phyloP scores from a whole-genome alignment of 2,329 filamentous ascomycete genomes.

The Colletotrichum sp. region DNA sequence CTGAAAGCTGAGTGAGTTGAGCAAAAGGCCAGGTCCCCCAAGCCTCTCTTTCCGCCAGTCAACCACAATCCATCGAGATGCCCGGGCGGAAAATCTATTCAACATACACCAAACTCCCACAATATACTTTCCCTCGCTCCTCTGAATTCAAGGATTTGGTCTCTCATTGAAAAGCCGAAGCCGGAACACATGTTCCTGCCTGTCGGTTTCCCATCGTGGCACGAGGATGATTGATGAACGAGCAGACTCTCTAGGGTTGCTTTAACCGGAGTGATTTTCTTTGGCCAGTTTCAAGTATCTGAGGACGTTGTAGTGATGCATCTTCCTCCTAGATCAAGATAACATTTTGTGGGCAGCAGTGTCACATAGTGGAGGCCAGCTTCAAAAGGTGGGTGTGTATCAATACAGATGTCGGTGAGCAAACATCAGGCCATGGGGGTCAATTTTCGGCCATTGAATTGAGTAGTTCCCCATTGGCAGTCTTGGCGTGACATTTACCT shows the following conservation, averaged over 20 bases:
- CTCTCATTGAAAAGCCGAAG: neutral
- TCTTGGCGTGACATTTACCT: neutral
- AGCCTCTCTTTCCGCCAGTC: neutral
- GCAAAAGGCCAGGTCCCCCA: neutral
- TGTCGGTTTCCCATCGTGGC: neutral
- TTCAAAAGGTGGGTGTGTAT: neutral
- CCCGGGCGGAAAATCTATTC: neutral
- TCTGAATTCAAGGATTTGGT: neutral
- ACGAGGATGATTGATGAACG: neutral
- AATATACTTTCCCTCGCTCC: neutral
- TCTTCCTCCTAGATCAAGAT: neutral
- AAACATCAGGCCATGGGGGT: neutral
- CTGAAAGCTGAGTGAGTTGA: neutral
- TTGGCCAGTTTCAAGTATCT: neutral
- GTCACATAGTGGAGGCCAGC: neutral
- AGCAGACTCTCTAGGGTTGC: neutral
- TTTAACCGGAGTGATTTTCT: neutral
- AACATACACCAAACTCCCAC: neutral
- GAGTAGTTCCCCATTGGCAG: neutral
- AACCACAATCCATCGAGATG: neutral
- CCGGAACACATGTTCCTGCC: neutral
- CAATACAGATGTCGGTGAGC: neutral
- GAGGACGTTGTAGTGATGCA: neutral
- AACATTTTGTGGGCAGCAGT: neutral
- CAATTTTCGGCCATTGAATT: neutral